These are phyloP conservation scores for Salvia sclarea DNA, from an alignment of 305 asterid species.

Conservation along the genomic window DNA sequence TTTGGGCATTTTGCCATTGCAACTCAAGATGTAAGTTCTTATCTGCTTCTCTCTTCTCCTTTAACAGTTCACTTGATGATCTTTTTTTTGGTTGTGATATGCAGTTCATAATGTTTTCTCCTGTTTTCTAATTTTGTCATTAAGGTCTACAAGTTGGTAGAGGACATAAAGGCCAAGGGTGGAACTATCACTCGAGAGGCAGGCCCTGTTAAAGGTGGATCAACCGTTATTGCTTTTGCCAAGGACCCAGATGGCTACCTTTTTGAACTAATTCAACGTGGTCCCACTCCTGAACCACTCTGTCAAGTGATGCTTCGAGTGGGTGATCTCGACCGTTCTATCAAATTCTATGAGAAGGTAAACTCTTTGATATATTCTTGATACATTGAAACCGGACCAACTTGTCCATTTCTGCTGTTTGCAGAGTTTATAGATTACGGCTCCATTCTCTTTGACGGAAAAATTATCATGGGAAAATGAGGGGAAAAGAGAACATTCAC, in stretches of 20 bases:
- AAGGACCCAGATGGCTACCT: conserved; percentile 97
- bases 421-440: not conserved
- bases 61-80: conserved; percentile 32
- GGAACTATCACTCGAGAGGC: conserved; percentile 94
- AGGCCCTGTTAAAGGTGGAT: conserved; percentile 97
- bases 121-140: conserved; percentile 18
- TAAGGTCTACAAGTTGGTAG: conserved; percentile 88
- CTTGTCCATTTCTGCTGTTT: not conserved
- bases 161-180: conserved; percentile 79
- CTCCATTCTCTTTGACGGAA: too few relatives aligned
- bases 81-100: conserved; percentile 8
- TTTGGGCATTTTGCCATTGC: conserved; percentile 98
- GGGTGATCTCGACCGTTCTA: conserved; percentile 93
- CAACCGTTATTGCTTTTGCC: conserved; percentile 82
- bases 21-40: conserved; percentile 70
- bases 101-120: conserved; percentile 28
- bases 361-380: not conserved
- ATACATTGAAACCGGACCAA: not conserved
- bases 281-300: conserved; percentile 91
- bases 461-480: too few relatives aligned
- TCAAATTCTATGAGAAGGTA: conserved; percentile 94
- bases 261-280: conserved; percentile 82
- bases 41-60: not conserved
- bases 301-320: conserved; percentile 99
- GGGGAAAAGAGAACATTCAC: too few relatives aligned